Conservation (phyloP, 2,329 filamentous ascomycete species). For the Fusarium veterinarium region DNA sequence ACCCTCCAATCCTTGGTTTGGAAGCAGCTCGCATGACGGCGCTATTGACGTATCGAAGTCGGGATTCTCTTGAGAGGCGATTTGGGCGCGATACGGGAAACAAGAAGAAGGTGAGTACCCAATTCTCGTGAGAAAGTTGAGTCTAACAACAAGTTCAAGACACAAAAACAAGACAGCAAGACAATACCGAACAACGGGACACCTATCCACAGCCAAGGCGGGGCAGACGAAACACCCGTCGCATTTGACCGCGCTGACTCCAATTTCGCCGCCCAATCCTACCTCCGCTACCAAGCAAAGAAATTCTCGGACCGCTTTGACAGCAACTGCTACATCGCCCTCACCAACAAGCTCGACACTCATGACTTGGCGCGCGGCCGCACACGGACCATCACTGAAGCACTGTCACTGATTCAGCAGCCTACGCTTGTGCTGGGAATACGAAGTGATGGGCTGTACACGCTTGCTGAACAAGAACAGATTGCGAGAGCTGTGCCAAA, state of each 20-base stretch:
- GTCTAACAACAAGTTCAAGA: no score
- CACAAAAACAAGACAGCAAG: not conserved
- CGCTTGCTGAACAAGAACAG: not conserved
- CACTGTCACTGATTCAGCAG: not conserved
- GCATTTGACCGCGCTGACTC: not conserved
- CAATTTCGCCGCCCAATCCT: not conserved
- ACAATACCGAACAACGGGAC: not conserved
- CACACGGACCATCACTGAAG: not conserved
- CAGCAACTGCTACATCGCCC: not conserved
- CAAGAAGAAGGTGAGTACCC: not conserved
- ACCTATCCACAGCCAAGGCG: not conserved
- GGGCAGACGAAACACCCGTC: not conserved
- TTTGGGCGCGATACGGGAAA: not conserved
- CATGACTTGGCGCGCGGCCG: not conserved
- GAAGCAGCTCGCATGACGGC: not conserved
- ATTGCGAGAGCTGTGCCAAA: not conserved
- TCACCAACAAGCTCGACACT: not conserved
- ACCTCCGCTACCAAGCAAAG: not conserved
- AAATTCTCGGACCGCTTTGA: not conserved
- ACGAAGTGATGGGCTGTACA: not conserved
- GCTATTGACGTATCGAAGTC: not conserved
- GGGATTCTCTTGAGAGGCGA: not conserved
- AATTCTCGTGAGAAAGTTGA: fast-evolving
- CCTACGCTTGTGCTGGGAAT: not conserved
- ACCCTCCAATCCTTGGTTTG: not conserved